Conservation (phyloP, 2,329 filamentous ascomycete species). For the Trichoderma atrobrunneum region DNA sequence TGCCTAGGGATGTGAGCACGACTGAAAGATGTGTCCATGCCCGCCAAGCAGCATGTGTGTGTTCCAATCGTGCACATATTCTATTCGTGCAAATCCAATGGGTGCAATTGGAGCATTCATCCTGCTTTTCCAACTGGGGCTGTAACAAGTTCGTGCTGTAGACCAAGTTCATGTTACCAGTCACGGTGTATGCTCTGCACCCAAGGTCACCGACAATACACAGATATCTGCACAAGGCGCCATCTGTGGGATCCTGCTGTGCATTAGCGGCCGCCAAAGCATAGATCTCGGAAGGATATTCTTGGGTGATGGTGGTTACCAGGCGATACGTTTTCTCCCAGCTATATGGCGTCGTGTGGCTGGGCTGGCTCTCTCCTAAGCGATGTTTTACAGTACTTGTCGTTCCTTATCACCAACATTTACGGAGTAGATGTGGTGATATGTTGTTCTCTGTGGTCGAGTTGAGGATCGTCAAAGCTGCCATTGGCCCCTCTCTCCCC, state of each 20-base stretch:
- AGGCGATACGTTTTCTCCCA: slow-evolving; percentile 26
- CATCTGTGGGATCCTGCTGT: slow-evolving; percentile 22
- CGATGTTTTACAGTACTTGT: background rate
- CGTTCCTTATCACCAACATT: background rate
- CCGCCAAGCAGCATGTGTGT: background rate
- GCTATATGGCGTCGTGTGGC: background rate
- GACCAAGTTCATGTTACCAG: background rate
- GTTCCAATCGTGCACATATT: background rate
- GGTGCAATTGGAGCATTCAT: background rate
- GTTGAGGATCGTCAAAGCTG: slow-evolving; percentile 11
- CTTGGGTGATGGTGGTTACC: slow-evolving; percentile 29
- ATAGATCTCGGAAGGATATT: slow-evolving; percentile 34
- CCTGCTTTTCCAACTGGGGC: background rate
- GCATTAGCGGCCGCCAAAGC: slow-evolving; percentile 36
- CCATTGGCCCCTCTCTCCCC: slow-evolving; percentile 16
- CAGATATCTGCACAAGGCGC: slow-evolving; percentile 11
- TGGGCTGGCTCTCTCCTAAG: background rate
- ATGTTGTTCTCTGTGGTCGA: background rate
- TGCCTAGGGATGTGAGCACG: slow-evolving; percentile 4
- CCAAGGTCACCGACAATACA: slow-evolving; percentile 4
- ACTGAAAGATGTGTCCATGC: background rate
- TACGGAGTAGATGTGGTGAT: background rate
- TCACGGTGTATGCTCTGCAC: background rate
- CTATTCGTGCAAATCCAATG: slow-evolving; percentile 6
- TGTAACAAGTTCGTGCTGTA: background rate